Conservation (phyloP, 2,329 filamentous ascomycete species). For the Phyllosticta citriasiana region DNA sequence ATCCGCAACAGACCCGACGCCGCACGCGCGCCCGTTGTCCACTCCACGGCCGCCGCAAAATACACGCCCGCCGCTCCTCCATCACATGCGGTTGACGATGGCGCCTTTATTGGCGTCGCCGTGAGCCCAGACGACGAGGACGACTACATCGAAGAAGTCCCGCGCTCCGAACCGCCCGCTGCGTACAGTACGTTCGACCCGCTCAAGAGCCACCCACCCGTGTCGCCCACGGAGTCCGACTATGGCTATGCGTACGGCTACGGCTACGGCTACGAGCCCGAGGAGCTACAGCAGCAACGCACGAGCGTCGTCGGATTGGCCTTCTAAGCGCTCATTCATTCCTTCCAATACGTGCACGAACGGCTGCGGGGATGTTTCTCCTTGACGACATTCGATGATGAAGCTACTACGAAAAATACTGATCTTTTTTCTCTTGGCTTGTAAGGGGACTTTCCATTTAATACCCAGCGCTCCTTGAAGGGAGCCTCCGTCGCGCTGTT, state of each 20-base stretch:
- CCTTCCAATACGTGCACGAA: background rate
- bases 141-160: background rate
- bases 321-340: background rate
- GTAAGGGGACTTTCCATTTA: background rate
- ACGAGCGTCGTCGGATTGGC: background rate
- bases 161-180: background rate
- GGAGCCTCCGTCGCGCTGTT: background rate
- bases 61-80: background rate
- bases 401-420: background rate
- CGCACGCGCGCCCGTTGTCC: background rate
- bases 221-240: background rate
- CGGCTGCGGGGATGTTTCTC: background rate
- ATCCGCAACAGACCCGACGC: too few species aligned
- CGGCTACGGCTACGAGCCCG: background rate
- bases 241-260: background rate
- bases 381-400: background rate
- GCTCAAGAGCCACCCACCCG: background rate
- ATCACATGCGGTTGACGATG: background rate
- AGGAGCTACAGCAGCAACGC: background rate
- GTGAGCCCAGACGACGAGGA: background rate
- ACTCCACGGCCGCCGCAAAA: background rate
- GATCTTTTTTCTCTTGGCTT: background rate
- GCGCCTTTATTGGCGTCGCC: background rate
- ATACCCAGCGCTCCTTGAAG: background rate
- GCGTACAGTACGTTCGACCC: background rate